phyloP scores from a whole-genome alignment of 495 filamentous ascomycete species.

The Penicillium steckii region DNA sequence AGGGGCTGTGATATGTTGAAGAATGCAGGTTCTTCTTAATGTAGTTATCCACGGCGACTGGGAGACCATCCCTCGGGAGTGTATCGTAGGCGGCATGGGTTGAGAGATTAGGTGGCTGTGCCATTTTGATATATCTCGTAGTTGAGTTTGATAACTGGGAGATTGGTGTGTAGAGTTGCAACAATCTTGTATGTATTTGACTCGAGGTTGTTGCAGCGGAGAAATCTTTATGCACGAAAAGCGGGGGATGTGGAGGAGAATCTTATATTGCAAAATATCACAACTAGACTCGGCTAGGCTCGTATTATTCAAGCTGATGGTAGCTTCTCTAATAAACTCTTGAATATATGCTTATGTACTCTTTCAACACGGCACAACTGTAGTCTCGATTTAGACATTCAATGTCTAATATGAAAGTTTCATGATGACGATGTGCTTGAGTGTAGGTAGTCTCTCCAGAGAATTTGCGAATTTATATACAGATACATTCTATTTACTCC shows the following conservation, averaged over 20 bases:
- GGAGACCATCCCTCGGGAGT: not conserved
- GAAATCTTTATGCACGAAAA: not conserved
- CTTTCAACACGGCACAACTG: too few relatives aligned
- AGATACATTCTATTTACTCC: conserved; percentile 56
- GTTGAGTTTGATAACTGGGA: not conserved
- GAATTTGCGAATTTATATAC: too few relatives aligned
- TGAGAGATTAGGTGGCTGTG: not conserved
- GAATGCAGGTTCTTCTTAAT: not conserved
- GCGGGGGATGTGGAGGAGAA: not conserved
- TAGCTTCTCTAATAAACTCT: too few relatives aligned
- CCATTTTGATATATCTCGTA: not conserved
- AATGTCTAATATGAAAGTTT: too few relatives aligned
- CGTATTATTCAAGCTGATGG: too few relatives aligned
- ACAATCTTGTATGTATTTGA: not conserved
- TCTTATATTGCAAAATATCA: too few relatives aligned
- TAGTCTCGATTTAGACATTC: too few relatives aligned
- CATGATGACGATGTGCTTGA: too few relatives aligned
- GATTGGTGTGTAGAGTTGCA: not conserved
- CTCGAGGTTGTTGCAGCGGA: not conserved
- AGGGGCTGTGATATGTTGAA: not conserved
- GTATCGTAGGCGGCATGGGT: not conserved
- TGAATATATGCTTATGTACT: too few relatives aligned
- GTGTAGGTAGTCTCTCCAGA: too few relatives aligned
- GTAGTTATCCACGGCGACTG: not conserved
- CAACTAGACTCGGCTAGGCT: too few relatives aligned